Conservation (phyloP, 2,329 filamentous ascomycete genomes). For the Aspergillus sp. region DNA sequence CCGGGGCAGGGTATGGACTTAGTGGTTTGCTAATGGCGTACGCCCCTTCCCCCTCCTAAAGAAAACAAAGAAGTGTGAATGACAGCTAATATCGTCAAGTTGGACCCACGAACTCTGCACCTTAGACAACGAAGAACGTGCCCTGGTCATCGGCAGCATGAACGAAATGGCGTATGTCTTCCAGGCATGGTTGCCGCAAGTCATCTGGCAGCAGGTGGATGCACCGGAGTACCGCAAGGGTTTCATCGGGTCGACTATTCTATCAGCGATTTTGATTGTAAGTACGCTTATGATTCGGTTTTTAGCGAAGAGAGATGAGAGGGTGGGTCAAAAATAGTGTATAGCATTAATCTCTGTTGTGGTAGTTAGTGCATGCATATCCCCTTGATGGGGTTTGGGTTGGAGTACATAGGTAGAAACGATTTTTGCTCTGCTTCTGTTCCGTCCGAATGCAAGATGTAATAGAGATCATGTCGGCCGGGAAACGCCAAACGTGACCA, state of each 20-base stretch:
- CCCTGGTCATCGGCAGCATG: conserved; percentile 58
- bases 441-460: too few relatives aligned
- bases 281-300: conserved; percentile 41
- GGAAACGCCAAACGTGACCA: not conserved
- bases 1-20: conserved; percentile 40
- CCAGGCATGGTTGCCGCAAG: conserved; percentile 60
- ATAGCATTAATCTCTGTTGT: not conserved
- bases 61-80: not conserved
- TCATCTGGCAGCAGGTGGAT: conserved; percentile 59
- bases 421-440: too few relatives aligned
- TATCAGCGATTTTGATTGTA: conserved; percentile 44
- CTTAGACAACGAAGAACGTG: conserved; percentile 55
- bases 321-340: not conserved
- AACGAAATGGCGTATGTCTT: conserved; percentile 63
- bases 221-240: conserved; percentile 54
- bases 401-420: not conserved
- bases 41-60: conserved; percentile 11
- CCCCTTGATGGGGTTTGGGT: not conserved
- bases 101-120: conserved; percentile 51
- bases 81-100: conserved; percentile 17
- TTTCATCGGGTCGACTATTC: conserved; percentile 47
- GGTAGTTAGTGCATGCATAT: not conserved
- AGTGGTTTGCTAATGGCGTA: conserved; percentile 45
- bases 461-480: not conserved
- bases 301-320: not conserved